Base-by-base conservation (phyloP, 306 rosid species). In the Cucurbita maxima region DNA sequence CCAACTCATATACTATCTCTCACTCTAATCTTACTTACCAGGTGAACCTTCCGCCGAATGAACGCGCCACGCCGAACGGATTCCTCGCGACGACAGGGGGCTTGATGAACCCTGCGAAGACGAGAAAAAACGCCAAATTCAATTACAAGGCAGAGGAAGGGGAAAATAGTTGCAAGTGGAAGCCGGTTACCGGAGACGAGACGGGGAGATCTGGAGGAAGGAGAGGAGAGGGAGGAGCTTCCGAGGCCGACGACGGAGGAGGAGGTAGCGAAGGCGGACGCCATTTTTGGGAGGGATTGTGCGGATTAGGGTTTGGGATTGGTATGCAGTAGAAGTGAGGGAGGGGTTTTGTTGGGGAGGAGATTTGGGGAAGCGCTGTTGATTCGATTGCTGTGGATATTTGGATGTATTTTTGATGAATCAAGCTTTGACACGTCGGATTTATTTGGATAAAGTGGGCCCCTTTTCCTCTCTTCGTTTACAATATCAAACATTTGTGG, bases 181-280 rank as follows among this genome's bases (percentile, higher is more conserved):
- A 15, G 30, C 5, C 14, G 30, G 7, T 38, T n/a, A 84, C 90
- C 87, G 74, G 88, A 84, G 79, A 81, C 67, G 80, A 93, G 87
- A 54, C 80, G 74, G 61, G 86, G 78, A 36, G 77, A 73, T 73
- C 68, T 76, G 60, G 82, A 54, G 12, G 82, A 53, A 20, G 79
- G 47, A 18, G 86, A 76, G 5, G 78, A 70, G 15, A 82, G 84
- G 6, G 90, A 73, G 68, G 89, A 80, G 41, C 71, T 79, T 52
- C 83, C 85, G 14, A 93, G 82, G 72, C 92, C 92, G 52, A 51
- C 63, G 79, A 93, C 85, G 79, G 88, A 79, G 1, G 88, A 82
- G 37, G 85, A 56, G 59, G 96, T 84, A 3, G 90, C 82, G 58
- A 88, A 83, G 37, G 84, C 64, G 44, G 96, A 63, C 61, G 96